Evolutionary conservation across 2,329 filamentous ascomycete species (phyloP).

Genomic region (Plectosphaerella sp.): DNA sequence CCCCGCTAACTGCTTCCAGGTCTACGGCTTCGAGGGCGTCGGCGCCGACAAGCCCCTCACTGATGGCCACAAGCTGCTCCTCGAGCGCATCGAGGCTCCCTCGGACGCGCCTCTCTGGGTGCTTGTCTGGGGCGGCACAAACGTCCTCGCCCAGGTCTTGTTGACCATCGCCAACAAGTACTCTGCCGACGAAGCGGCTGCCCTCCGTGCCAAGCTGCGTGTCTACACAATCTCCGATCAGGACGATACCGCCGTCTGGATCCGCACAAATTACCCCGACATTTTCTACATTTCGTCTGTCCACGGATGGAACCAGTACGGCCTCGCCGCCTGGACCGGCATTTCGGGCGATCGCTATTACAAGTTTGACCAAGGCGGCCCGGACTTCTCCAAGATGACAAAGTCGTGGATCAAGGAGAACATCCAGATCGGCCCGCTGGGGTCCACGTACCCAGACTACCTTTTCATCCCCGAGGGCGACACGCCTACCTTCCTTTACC

Average conservation of each 20-base stretch:
- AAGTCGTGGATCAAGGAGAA: slow-evolving; percentile 47
- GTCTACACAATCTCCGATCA: slow-evolving; percentile 56
- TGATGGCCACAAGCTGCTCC: slow-evolving; percentile 36
- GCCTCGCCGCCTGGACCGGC: slow-evolving; percentile 48
- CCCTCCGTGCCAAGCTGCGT: slow-evolving; percentile 36
- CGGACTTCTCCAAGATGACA: slow-evolving; percentile 30
- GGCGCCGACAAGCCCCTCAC: slow-evolving; percentile 18
- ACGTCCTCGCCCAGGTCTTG: slow-evolving; percentile 44
- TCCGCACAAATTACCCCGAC: slow-evolving; percentile 46
- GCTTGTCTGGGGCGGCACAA: slow-evolving; percentile 48
- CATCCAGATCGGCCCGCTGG: slow-evolving; percentile 44
- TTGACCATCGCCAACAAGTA: slow-evolving; percentile 29
- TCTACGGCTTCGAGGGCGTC: slow-evolving; percentile 25
- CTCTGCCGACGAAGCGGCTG: slow-evolving; percentile 21
- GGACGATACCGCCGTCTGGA: slow-evolving; percentile 52
- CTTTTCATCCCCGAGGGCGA: slow-evolving; percentile 48
- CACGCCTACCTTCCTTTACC: slow-evolving; percentile 43
- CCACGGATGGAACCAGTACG: slow-evolving; percentile 52
- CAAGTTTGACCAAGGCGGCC: slow-evolving; percentile 1
- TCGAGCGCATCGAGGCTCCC: slow-evolving; percentile 14
- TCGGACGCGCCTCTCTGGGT: slow-evolving; percentile 41
- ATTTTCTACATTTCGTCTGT: slow-evolving; percentile 51
- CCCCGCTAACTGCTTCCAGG: not conserved
- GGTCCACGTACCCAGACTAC: slow-evolving; percentile 37
- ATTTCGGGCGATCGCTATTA: slow-evolving; percentile 30